Evolutionary conservation across 495 filamentous ascomycete species (phyloP).

Genomic region (Bombardia bombarda): DNA sequence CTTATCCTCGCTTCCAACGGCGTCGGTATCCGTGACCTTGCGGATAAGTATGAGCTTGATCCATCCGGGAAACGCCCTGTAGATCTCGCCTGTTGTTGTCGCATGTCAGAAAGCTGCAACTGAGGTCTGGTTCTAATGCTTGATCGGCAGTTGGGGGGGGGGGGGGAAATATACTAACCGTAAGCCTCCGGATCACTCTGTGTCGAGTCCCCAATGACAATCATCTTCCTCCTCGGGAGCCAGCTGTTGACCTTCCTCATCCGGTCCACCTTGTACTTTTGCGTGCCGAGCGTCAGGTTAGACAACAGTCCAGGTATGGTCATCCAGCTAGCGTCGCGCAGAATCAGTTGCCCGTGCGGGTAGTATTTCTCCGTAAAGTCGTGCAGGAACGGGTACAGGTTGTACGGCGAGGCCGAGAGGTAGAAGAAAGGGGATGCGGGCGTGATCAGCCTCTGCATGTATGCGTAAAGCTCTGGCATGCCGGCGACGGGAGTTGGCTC

Average conservation of each 20-base stretch:
- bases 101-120: not conserved
- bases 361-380: slow-evolving; percentile 62
- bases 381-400: slow-evolving; percentile 83
- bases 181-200: slow-evolving; percentile 91
- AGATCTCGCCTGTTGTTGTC: slow-evolving; percentile 19
- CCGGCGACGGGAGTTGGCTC: slow-evolving; percentile 60
- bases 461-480: slow-evolving; percentile 77
- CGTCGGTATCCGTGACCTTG: slow-evolving; percentile 68
- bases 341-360: slow-evolving; percentile 68
- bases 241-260: slow-evolving; percentile 67
- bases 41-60: slow-evolving; percentile 75
- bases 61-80: slow-evolving; percentile 55
- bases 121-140: no score
- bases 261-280: slow-evolving; percentile 79
- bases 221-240: slow-evolving; percentile 70
- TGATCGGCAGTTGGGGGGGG: no score
- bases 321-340: slow-evolving; percentile 84
- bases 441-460: slow-evolving; percentile 48
- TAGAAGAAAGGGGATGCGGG: slow-evolving; percentile 75
- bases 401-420: slow-evolving; percentile 90
- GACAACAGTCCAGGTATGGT: slow-evolving; percentile 72
- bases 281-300: slow-evolving; percentile 69
- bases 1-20: slow-evolving; percentile 58
- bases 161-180: no score
- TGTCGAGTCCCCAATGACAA: slow-evolving; percentile 84